A percentile compares a stretch with the other conserved stretches of the same genome.
These are phyloP conservation scores for Hymenoscyphus scutula DNA, from an alignment of 2,329 filamentous ascomycete species.

Conservation along the genomic window DNA sequence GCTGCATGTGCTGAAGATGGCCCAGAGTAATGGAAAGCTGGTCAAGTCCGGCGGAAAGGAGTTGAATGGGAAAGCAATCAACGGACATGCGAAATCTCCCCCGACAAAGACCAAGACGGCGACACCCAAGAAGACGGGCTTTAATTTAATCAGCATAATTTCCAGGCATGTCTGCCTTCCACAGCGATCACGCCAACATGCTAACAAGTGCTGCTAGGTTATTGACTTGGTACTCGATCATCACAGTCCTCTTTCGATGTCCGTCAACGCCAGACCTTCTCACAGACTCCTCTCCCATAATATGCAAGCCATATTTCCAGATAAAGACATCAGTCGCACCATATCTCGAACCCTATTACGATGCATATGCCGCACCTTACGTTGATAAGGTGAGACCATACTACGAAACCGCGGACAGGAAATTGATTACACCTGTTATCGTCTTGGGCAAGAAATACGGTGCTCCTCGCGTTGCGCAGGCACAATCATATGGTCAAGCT, in stretches of 20 bases:
- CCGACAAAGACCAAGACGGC: constrained; percentile 30
- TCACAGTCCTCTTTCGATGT: constrained; percentile 80
- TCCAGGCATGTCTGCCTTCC: constrained; percentile 49
- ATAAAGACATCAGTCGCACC: constrained; percentile 63
- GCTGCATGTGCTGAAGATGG: constrained; percentile 38
- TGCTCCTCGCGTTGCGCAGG: constrained; percentile 68
- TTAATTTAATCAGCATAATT: constrained; percentile 46
- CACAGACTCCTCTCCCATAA: constrained; percentile 65
- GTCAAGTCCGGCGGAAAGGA: constrained; percentile 34
- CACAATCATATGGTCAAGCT: constrained; percentile 60
- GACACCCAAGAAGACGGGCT: constrained; percentile 25
- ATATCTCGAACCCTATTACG: constrained; percentile 80
- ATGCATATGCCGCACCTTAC: constrained; percentile 79
- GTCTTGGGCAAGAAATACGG: constrained; percentile 69
- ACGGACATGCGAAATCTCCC: constrained; percentile 39
- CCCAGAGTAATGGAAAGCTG: constrained; percentile 38
- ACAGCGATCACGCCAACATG: background rate
- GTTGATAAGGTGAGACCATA: constrained; percentile 76
- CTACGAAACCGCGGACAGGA: constrained; percentile 58
- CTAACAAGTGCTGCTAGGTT: constrained; percentile 51
- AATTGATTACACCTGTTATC: constrained; percentile 67
- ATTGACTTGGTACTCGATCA: constrained; percentile 79
- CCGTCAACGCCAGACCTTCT: constrained; percentile 68
- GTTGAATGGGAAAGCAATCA: constrained; percentile 40
- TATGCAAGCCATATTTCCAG: constrained; percentile 82